Base-by-base conservation (phyloP, 139 green algal genomes). In the Microglena sp. region DNA sequence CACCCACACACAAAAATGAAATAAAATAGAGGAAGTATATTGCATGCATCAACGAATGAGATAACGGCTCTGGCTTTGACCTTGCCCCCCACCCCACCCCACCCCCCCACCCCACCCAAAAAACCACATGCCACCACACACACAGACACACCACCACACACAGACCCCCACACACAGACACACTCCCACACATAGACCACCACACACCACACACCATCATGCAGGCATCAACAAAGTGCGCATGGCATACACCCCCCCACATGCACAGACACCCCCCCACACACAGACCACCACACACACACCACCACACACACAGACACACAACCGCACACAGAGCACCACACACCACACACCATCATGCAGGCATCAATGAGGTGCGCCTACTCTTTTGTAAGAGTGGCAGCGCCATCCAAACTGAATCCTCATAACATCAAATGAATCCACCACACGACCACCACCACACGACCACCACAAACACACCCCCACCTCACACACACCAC, bases 381-480 rank as follows among this genome's bases (percentile, higher is more conserved):
- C n/a, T n/a, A n/a, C n/a, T 5, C 56, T n/a, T 8, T 7, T 45
- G 21, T 26, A n/a, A 63, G 28, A 53, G 11, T 71, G 55, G 61
- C 45, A 15, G 21, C 40, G 18, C 11, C 40, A 50, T 24, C 40
- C 11, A 50, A 11, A 50, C 11, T 18, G 18, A 50, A 50, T 11
- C 18, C 40, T 18, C 11, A 50, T 50, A 11, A 11, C 11, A 50
- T 50, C 40, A 50, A 50, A 24, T 50, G 18, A 50, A 50, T 24
- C 18, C 15, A 50, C 11, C 40, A 50, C 40, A 50, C 18, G 18
- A 50, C 40, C 11, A 50, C 40, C 11, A 50, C 40, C 11, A 50
- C 40, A 50, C 11, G 15, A 50, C 11, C 40, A 50, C 11, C 40
- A 50, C 11, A 11, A 50, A 50, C 40, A 50, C 15, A 11, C 40